Base-by-base conservation (phyloP, 192 early-diverging fungal genomes). In the Coemansia sp. region DNA sequence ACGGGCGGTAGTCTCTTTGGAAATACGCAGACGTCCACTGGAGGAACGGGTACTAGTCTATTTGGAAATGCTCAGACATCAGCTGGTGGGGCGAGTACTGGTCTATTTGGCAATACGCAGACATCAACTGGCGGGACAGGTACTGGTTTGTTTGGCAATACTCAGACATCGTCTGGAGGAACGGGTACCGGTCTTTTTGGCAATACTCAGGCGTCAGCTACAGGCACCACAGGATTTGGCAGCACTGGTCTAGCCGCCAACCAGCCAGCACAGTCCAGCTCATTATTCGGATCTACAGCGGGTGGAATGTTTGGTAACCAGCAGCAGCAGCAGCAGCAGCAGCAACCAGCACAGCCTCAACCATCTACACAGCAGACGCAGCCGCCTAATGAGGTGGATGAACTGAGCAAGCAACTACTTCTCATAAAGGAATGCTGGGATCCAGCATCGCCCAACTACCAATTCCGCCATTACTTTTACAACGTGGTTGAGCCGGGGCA, bases 401-500 rank as follows among this genome's bases (percentile, higher is more conserved):
- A 72, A 42, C 51, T 81, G 10, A 83, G 86, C 82, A 84, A 87
- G 28, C 76, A 84, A 32, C 54, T 93, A 11, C 60, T 85, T 60
- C 56, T 81, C 37, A 82, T 93, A 21, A 85, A 85, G 56, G 84
- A 83, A 30, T 71, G 76, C 44, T 96, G 90, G 89, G 84, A 93
- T 55, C 87, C 92, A 9, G 71, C 81, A 30, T 84, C 82, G 42
- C 86, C 88, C 6, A 74, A 80, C 38, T 96, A 89, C 61, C 83
- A 88, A 40, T 93, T 96, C 67, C 87, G 85, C 85, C 89, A 94
- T 66, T 98, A 93, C 63, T 95, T 98, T 60, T 98, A 98, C 71
- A 98, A 96, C 60, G 83, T 90, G 65, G 92, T 91, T 3, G 88
- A 93, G 64, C 89, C 93, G 0, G 82, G 73, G n/a, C 90, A 95